These are phyloP conservation scores for Lipomyces oligophaga DNA, from an alignment of 805 yeast genomes.

Conservation along the genomic window DNA sequence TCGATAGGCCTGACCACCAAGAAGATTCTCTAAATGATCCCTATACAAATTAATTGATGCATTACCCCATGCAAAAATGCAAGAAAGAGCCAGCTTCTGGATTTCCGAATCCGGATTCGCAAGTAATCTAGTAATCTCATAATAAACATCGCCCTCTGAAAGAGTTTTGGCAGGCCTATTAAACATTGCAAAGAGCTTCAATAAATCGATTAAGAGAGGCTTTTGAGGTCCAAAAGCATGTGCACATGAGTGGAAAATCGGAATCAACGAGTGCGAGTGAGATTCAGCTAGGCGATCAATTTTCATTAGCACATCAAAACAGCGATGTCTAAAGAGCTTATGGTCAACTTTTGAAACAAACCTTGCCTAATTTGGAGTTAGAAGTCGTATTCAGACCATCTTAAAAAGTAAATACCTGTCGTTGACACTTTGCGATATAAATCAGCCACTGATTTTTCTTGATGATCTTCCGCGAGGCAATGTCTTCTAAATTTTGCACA, in stretches of 20 bases:
- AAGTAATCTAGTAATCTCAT: slow-evolving; percentile 52
- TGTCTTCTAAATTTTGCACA: slow-evolving; percentile 11
- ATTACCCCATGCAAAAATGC: slow-evolving; percentile 61
- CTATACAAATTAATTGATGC: slow-evolving; percentile 59
- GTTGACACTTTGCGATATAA: no score
- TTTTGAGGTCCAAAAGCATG: slow-evolving; percentile 9
- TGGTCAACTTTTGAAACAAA: slow-evolving; percentile 2
- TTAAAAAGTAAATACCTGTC: neutral
- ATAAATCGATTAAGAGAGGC: slow-evolving; percentile 37
- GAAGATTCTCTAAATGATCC: slow-evolving; percentile 66
- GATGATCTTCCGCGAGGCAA: neutral
- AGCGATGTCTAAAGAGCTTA: slow-evolving; percentile 11
- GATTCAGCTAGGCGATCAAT: slow-evolving; percentile 70
- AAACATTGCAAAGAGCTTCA: slow-evolving; percentile 63
- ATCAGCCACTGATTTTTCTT: no score
- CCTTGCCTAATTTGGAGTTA: slow-evolving; percentile 2
- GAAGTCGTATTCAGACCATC: no score
- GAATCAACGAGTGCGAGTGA: slow-evolving; percentile 53
- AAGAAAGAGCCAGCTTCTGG: slow-evolving; percentile 70
- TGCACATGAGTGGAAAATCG: slow-evolving; percentile 47
- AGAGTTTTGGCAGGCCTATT: slow-evolving; percentile 56
- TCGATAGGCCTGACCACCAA: slow-evolving; percentile 78
- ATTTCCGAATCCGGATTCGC: slow-evolving; percentile 57
- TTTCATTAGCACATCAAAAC: slow-evolving; percentile 50
- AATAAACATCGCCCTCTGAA: slow-evolving; percentile 51